A percentile compares a stretch with the other conserved stretches of the same genome.
Evolutionary conservation across 208 protist species (phyloP).

Genomic region (Naegleria gruberi): DNA sequence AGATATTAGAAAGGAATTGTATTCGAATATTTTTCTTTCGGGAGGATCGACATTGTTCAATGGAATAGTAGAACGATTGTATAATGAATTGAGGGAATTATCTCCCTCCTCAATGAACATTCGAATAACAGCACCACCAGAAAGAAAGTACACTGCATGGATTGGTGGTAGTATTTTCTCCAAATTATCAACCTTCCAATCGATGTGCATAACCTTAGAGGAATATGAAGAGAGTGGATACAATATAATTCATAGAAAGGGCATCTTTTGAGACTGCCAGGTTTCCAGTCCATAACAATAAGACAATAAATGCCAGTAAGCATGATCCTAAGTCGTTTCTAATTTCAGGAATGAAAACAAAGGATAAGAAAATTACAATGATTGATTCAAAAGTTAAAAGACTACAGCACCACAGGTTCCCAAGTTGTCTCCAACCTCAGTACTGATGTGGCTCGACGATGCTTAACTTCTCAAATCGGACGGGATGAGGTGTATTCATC

Average conservation of each 20-base stretch:
- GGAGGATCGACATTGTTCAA: slow-evolving; percentile 55
- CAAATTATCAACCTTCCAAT: slow-evolving; percentile 90
- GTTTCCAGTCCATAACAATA: no score
- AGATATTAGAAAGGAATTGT: slow-evolving; percentile 53
- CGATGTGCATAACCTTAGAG: slow-evolving; percentile 95
- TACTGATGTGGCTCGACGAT: no score
- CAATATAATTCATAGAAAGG: slow-evolving; percentile 86
- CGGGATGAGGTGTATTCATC: no score
- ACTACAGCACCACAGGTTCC: no score
- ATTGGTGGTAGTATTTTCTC: slow-evolving; percentile 96
- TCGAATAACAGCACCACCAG: slow-evolving; percentile 85
- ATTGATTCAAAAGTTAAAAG: no score
- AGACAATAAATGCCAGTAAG: no score
- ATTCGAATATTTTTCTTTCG: slow-evolving; percentile 55
- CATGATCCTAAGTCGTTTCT: no score
- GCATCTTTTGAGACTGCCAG: no score
- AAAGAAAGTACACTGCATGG: slow-evolving; percentile 91
- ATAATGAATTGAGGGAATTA: slow-evolving; percentile 84
- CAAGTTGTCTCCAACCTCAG: no score
- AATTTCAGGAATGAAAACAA: no score
- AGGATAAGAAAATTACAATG: no score
- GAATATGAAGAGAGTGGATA: slow-evolving; percentile 96
- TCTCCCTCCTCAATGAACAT: slow-evolving; percentile 78
- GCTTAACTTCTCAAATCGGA: no score
- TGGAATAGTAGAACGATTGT: slow-evolving; percentile 88